Conservation (phyloP, 805 yeast species). For the Saccharomycopsis guyanensis region DNA sequence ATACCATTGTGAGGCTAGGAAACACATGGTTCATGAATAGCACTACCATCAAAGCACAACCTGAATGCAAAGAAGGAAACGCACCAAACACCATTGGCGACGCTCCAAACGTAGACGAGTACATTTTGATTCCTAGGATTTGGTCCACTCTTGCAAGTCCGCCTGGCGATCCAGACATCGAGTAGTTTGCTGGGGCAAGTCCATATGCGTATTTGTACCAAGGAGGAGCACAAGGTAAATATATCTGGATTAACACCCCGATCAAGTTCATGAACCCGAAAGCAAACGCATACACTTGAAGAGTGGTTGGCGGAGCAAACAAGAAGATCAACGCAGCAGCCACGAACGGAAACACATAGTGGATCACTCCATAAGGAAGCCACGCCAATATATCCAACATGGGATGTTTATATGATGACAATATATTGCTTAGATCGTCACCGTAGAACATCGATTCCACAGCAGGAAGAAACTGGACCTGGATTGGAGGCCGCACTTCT, state of each 20-base stretch:
- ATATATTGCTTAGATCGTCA: slow-evolving; percentile 73
- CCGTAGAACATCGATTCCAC: slow-evolving; percentile 88
- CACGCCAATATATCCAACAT: slow-evolving; percentile 78
- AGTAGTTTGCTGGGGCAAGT: slow-evolving; percentile 79
- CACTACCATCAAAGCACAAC: slow-evolving; percentile 91
- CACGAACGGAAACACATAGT: slow-evolving; percentile 86
- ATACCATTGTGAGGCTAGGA: slow-evolving; percentile 57
- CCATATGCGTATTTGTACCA: slow-evolving; percentile 88
- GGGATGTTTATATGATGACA: slow-evolving; percentile 64
- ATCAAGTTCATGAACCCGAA: slow-evolving; percentile 87
- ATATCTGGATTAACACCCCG: slow-evolving; percentile 75
- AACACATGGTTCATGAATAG: slow-evolving; percentile 75
- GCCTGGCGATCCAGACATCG: slow-evolving; percentile 90
- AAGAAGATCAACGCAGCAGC: slow-evolving; percentile 70
- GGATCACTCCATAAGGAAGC: slow-evolving; percentile 89
- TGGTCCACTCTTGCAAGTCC: slow-evolving; percentile 83
- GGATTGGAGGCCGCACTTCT: slow-evolving; percentile 71
- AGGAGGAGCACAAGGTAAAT: slow-evolving; percentile 95
- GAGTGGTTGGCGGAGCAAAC: slow-evolving; percentile 83
- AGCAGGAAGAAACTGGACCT: slow-evolving; percentile 82
- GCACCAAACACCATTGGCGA: slow-evolving; percentile 95
- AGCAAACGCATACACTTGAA: slow-evolving; percentile 80
- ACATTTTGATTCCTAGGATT: slow-evolving; percentile 69
- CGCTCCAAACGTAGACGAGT: slow-evolving; percentile 70
- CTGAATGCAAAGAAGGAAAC: slow-evolving; percentile 79